Base-by-base conservation (phyloP, 208 protist genomes). In the Lotmaria passim region DNA sequence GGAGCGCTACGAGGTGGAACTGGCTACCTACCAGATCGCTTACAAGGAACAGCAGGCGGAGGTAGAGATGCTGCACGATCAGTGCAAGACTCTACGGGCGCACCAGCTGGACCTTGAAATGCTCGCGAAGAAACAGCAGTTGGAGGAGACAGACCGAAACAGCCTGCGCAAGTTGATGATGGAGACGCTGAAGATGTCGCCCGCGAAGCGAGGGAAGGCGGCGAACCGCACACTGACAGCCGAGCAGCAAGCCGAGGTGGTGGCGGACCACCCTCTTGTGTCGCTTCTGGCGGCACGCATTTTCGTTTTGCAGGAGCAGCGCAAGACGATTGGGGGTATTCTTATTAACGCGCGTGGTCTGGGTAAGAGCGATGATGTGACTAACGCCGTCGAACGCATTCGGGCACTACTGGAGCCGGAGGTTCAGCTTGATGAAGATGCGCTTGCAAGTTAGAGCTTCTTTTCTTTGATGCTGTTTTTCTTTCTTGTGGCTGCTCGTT, bases 21-120 rank as follows among this genome's bases (percentile, higher is more conserved):
- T 93, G 8, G 85, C 82, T 17, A 72, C 82, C 10, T 90, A 85
- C 31, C 85, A 93, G 73, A 89, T 93, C 38, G 87, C 87, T 3
- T 89, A 79, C 78, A 90, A 90, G 59, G 82, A 90, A 51, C 71
- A 80, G 62, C 87, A 93, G 70, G 87, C 82, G 12, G 81, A 83
- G 50, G 75, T 77, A 28, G 85, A 90, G 60, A 51, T 50, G 24
- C 39, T 90, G 28, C 61, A 51, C 0, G 75, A 80, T n/a, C 21
- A 51, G 7, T 69, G 58, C 48, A 70, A 60, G 38, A 28, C 60
- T 7, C 34, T 80, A 46, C 75, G 64, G 24, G n/a, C 11, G 15
- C 79, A 83, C 56, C 73, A 85, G 69, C 56, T 41, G 2, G 59
- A 79, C 12, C 69, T 91, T 7, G 85, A 85, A 58, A 19, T 66